Base-by-base conservation (phyloP, 164 flowering plant species). In the Macadamia integrifolia region DNA sequence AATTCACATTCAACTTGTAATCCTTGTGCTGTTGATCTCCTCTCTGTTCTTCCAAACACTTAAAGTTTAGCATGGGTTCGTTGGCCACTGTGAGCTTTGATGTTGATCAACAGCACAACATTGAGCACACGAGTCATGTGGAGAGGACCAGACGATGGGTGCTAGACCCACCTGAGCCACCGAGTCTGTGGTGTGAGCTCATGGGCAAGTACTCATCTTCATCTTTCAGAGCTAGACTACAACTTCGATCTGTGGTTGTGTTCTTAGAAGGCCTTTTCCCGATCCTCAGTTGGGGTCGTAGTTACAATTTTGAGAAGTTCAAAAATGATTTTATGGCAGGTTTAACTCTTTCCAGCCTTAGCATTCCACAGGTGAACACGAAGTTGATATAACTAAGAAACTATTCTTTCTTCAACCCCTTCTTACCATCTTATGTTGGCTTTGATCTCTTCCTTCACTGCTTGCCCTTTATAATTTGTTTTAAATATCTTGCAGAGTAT, bases 281-380 rank as follows among this genome's bases (percentile, higher is more conserved):
- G 3, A 85, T 90, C 58, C 88, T 88, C 15, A 66, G 61, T 42
- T 88, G 90, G 93, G 87, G 85, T 49, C 75, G 84, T 14, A 77
- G 66, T 46, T 90, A 90, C 71, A 83, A 78, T 15, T 72, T 65
- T 6, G 28, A 78, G 7, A 81, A 75, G 71, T 86, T 90, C 17
- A 88, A 78, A 73, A 69, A 74, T 14, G 97, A 90, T 48, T 35
- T 90, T 18, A 75, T 88, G 82, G 88, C 97, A 0, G 97, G 97
- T 50, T 66, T 90, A 52, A 87, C 97, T 59, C 87, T 90, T n/a
- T 90, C 97, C 3, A 90, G 93, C 64, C 88, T 90, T 15, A 72
- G 88, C 85, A 88, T 90, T 70, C 97, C 97, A 58, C 97, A 90
- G 88, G 96, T 90, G 65, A 46, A 55, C 35, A 63, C 8, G 0